Conservation (phyloP, 768 basidiomycete species). For the Psilocybe sp. region DNA sequence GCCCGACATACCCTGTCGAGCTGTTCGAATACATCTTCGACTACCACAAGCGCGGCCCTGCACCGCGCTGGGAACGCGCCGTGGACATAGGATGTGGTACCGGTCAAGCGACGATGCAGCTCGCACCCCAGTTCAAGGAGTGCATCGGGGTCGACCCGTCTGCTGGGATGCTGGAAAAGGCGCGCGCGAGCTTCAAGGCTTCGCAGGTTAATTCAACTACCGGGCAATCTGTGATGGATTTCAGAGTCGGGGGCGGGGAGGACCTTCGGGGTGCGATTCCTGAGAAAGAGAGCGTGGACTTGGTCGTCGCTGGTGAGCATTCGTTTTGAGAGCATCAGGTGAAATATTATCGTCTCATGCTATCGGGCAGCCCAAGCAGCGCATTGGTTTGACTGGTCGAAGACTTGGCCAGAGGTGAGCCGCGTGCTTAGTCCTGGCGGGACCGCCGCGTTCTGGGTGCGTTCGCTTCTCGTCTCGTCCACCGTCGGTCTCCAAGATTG, state of each 20-base stretch:
- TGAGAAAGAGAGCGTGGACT: slow-evolving; percentile 58
- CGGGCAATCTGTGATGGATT: slow-evolving; percentile 1
- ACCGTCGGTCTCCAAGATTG: background rate
- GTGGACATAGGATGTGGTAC: slow-evolving; percentile 85
- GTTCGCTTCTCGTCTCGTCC: slow-evolving; percentile 10
- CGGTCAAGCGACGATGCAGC: slow-evolving; percentile 72
- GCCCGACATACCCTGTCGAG: slow-evolving; percentile 70
- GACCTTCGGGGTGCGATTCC: slow-evolving; percentile 42
- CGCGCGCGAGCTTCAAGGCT: no score
- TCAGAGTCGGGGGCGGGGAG: slow-evolving; percentile 44
- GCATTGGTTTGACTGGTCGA: slow-evolving; percentile 80
- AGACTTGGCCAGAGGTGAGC: slow-evolving; percentile 66
- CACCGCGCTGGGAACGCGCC: slow-evolving; percentile 48
- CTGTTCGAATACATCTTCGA: slow-evolving; percentile 62
- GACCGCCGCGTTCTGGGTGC: slow-evolving; percentile 72
- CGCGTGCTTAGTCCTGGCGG: slow-evolving; percentile 61
- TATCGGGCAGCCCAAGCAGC: slow-evolving; percentile 69
- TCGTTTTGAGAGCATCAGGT: no score
- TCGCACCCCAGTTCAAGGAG: slow-evolving; percentile 46
- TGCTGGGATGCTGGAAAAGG: slow-evolving; percentile 61
- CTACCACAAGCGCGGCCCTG: slow-evolving; percentile 42
- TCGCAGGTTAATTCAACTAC: no score
- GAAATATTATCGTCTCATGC: no score
- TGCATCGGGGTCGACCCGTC: slow-evolving; percentile 78
- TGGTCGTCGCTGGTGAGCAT: slow-evolving; percentile 60